phyloP scores from a whole-genome alignment of 1,284 basidiomycete genomes.

The Ganoderma meredithae region DNA sequence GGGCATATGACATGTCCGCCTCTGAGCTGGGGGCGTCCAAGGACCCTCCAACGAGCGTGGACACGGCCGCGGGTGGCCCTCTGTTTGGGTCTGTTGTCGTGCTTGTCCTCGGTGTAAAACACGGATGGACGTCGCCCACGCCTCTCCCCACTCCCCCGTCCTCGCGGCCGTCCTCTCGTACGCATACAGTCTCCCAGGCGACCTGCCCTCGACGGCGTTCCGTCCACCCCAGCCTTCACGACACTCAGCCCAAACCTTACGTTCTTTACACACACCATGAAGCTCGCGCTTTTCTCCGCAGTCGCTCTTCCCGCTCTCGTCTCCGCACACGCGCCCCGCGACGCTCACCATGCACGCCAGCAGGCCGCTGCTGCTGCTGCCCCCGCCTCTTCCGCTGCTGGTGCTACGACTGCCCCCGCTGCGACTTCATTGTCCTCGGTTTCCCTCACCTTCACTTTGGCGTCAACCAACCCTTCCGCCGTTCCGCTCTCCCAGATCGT shows the following conservation, averaged over 20 bases:
- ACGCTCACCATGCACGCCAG: conserved; percentile 39
- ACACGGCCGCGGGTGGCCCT: conserved; percentile 7
- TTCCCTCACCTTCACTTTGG: conserved; percentile 48
- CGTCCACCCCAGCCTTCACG: neutral
- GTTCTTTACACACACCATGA: conserved; percentile 46
- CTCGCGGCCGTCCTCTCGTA: neutral
- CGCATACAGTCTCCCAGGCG: conserved; percentile 12
- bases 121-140: neutral
- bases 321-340: conserved; percentile 39
- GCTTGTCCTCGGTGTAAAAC: neutral
- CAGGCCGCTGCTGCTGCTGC: conserved; percentile 40
- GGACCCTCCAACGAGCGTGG: neutral
- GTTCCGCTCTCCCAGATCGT: conserved; percentile 58
- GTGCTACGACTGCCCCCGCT: conserved; percentile 26
- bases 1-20: conserved; percentile 2
- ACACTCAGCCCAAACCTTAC: conserved; percentile 20
- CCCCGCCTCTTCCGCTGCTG: conserved; percentile 20
- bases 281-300: conserved; percentile 41
- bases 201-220: conserved; percentile 27
- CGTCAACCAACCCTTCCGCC: conserved; percentile 67
- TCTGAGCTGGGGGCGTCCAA: neutral
- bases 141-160: conserved; percentile 8
- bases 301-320: conserved; percentile 43
- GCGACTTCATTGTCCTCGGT: conserved; percentile 15
- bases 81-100: conserved; percentile 19